A percentile compares a stretch with the other conserved stretches of the same genome.
phyloP scores from a whole-genome alignment of 1,139 yeast species.

The Zygoascus meyerae region DNA sequence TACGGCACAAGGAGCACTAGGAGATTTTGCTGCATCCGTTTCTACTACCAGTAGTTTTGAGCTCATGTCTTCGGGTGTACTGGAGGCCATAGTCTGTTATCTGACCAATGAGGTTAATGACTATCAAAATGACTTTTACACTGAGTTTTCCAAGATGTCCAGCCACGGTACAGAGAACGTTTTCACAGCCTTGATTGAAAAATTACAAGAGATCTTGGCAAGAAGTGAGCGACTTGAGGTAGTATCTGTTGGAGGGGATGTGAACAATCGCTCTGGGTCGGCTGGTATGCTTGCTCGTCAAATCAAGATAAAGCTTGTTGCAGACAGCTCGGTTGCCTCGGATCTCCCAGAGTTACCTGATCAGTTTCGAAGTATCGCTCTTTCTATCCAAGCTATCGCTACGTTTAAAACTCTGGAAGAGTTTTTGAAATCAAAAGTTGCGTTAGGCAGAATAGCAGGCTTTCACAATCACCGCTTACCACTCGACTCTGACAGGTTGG shows the following conservation, averaged over 20 bases:
- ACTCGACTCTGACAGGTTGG: constrained; percentile 7
- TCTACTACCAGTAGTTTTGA: constrained; percentile 69
- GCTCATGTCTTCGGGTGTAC: constrained; percentile 61
- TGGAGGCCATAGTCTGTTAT: constrained; percentile 42
- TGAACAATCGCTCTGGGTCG: constrained; percentile 25
- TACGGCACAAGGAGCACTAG: constrained; percentile 18
- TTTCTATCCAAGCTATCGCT: constrained; percentile 87
- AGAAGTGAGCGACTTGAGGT: constrained; percentile 75
- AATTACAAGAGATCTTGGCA: constrained; percentile 69
- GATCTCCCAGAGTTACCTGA: constrained; percentile 19
- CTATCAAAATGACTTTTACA: too few relatives aligned
- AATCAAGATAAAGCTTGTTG: constrained; percentile 50
- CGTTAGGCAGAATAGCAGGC: constrained; percentile 16
- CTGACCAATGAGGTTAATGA: constrained; percentile 32
- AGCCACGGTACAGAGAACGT: constrained; percentile 27
- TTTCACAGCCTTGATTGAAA: constrained; percentile 43
- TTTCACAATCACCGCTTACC: constrained; percentile 6
- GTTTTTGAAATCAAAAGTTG: constrained; percentile 37
- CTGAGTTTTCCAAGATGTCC: neutral
- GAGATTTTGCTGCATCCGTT: constrained; percentile 11
- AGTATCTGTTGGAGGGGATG: constrained; percentile 35
- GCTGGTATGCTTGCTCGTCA: constrained; percentile 70
- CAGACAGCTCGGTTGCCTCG: constrained; percentile 28
- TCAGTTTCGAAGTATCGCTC: constrained; percentile 20
- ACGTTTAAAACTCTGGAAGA: constrained; percentile 68